Conservation (phyloP, 164 flowering plant genomes). For the Protea cynaroides region DNA sequence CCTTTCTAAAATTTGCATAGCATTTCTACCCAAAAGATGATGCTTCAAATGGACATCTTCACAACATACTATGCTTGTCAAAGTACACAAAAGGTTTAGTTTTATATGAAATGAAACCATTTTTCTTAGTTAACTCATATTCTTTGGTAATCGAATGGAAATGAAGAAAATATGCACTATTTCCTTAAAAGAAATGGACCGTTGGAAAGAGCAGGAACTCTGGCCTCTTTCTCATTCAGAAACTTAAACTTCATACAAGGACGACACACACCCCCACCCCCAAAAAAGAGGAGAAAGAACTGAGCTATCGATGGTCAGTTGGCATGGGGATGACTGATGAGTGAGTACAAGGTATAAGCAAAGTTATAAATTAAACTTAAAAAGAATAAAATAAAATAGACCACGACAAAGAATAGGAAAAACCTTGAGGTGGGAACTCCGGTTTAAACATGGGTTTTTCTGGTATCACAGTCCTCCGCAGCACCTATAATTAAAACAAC, state of each 20-base stretch:
- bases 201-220: background rate
- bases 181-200: background rate
- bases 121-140: too few species aligned
- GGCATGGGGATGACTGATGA: too few species aligned
- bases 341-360: background rate
- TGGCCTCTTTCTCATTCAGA: too few species aligned
- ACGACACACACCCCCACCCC: background rate
- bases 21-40: too few species aligned
- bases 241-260: background rate
- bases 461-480: constrained; percentile 75
- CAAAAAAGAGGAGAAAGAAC: background rate
- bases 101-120: too few species aligned
- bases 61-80: too few species aligned
- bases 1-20: too few species aligned
- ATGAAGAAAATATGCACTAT: too few species aligned
- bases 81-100: too few species aligned
- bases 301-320: too few species aligned
- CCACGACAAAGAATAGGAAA: background rate
- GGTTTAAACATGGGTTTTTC: constrained; percentile 90
- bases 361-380: background rate
- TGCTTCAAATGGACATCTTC: too few species aligned
- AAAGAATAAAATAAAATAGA: background rate
- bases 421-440: constrained; percentile 94
- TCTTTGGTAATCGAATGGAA: too few species aligned
- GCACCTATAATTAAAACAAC: constrained; percentile 35